Evolutionary conservation across 2,329 filamentous ascomycete genomes (phyloP), one percentile per base, ranked within the genome.

Genomic region (Penicillium freii): DNA sequence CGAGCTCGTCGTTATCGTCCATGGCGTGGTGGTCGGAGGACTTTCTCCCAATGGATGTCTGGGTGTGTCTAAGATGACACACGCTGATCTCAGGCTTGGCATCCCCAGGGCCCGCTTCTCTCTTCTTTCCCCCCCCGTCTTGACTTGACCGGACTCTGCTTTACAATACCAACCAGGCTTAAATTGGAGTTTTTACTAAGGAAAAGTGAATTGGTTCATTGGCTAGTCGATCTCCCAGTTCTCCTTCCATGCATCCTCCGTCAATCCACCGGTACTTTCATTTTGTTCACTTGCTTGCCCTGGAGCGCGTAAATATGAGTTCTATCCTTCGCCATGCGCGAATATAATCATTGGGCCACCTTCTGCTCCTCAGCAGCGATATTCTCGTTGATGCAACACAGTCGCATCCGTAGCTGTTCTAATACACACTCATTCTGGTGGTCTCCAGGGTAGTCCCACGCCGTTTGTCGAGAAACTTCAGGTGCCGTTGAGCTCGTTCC

Each of bases 1-100:
- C 91, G 59, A 97, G 84, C 74, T 96, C 92, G 50, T 87, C 82
- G 71, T 85, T 82, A 63, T 78, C 73, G 36, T 68, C 71, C 75
- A 78, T 78, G 43, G 58, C 71, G 53, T 55, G 43, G 51, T 42
- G 42, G 48, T 31, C 8, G 31, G 27, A 49, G n/a, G 9, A 21
- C 9, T n/a, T 39, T 39, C 36, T 34, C 31, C 11, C 31, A 33
- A 33, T 33, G 21, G 21, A 21, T 21, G 29, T 10, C 11, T 31
- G 31, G 31, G 13, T 33, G 34, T 38, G 8, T 38, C 17, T 9
- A 7, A 47, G 13, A 19, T 45, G 43, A 45, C 45, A 46, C 44
- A 21, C 5, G 13, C 29, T 8, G 31, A 47, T 36, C 45, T 25
- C 31, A 34, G 45, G 45, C 45, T 47, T 47, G 45, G 45, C 45